phyloP scores from a whole-genome alignment of 148 eudicot genomes.

The Nepenthes gracilis region DNA sequence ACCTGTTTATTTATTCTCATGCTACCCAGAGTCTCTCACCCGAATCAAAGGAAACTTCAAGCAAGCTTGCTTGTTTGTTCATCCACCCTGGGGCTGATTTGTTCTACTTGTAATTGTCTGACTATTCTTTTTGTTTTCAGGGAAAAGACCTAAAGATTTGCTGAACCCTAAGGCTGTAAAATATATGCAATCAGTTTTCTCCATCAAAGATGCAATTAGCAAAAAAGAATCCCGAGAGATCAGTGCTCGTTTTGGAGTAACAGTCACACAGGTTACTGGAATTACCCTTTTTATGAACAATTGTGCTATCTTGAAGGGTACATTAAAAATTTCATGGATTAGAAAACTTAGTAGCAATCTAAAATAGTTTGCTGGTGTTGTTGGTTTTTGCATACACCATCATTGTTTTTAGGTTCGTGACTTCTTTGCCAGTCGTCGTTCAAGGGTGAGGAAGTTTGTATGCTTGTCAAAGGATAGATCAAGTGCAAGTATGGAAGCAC shows the following conservation, averaged over 20 bases:
- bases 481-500: slow-evolving; percentile 17
- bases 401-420: slow-evolving; percentile 49
- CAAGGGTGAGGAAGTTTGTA: slow-evolving; percentile 71
- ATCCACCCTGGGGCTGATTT: slow-evolving; percentile 1
- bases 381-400: slow-evolving; percentile 4
- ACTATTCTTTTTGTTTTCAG: slow-evolving; percentile 3
- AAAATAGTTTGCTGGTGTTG: slow-evolving; percentile 3
- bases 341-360: background rate
- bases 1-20: too few species aligned
- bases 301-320: background rate
- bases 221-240: slow-evolving; percentile 85
- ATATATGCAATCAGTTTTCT: slow-evolving; percentile 74
- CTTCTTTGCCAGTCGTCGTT: slow-evolving; percentile 59
- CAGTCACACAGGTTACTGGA: slow-evolving; percentile 73
- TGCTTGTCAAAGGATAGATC: slow-evolving; percentile 62
- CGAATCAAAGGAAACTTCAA: too few species aligned
- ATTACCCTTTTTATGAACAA: background rate
- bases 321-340: background rate
- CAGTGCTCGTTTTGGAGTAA: slow-evolving; percentile 78
- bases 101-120: background rate
- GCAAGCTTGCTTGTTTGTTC: slow-evolving; percentile 5
- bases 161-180: slow-evolving; percentile 78
- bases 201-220: slow-evolving; percentile 73
- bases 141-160: slow-evolving; percentile 88
- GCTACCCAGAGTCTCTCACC: too few species aligned